Evolutionary conservation across 2,329 filamentous ascomycete genomes (phyloP).

Genomic region (Coniella lustricola): DNA sequence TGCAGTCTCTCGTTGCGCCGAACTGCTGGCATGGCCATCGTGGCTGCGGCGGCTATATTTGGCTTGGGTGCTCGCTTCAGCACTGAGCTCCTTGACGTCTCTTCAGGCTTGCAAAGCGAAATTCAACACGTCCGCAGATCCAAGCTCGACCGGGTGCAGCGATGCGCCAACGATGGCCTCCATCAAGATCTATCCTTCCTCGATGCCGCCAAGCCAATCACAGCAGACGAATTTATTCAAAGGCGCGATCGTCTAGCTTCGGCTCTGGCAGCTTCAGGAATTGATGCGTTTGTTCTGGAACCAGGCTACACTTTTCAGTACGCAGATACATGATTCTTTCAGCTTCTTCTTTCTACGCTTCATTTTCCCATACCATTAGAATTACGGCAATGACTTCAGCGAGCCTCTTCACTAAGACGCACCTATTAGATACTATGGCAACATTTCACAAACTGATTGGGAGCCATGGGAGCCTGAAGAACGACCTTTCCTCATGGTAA

Average conservation of each 20-base stretch:
- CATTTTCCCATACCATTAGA: no score
- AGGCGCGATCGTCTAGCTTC: slow-evolving; percentile 49
- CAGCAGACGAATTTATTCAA: slow-evolving; percentile 43
- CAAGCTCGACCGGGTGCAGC: slow-evolving; percentile 54
- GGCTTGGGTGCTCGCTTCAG: not conserved
- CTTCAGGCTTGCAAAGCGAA: not conserved
- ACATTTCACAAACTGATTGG: slow-evolving; percentile 55
- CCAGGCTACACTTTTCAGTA: slow-evolving; percentile 58
- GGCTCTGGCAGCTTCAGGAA: slow-evolving; percentile 41
- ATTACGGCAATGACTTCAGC: no score
- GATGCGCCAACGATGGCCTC: slow-evolving; percentile 49
- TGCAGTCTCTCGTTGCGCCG: not conserved
- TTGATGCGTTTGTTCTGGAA: slow-evolving; percentile 55
- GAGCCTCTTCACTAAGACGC: no score
- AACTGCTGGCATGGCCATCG: not conserved
- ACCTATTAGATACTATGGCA: slow-evolving; percentile 45
- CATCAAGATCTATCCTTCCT: slow-evolving; percentile 45
- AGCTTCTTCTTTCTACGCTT: no score
- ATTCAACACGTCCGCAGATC: slow-evolving; percentile 40
- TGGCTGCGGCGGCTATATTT: not conserved
- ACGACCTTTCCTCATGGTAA: slow-evolving; percentile 55
- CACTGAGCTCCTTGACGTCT: not conserved
- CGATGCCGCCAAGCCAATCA: slow-evolving; percentile 38
- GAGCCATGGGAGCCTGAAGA: slow-evolving; percentile 61
- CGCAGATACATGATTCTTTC: no score